Evolutionary conservation across 495 filamentous ascomycete genomes (phyloP), one percentile per base, ranked within the genome.

Genomic region (Penicillium verhagenii): DNA sequence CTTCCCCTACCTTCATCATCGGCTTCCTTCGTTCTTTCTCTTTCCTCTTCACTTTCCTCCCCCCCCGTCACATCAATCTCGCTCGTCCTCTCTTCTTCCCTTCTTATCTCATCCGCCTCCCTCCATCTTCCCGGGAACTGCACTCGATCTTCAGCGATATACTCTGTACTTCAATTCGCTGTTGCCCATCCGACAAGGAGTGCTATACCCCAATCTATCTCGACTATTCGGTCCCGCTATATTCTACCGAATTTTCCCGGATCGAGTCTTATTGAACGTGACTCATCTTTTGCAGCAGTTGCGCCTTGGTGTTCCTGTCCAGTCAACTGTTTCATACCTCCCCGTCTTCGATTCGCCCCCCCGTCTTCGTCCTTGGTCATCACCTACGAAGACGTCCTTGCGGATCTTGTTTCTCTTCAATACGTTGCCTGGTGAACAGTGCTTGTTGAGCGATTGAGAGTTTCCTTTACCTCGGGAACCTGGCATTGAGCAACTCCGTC

Each of bases 401-500:
- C 52, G 45, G 42, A 56, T 60, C 42, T 14, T 16, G 33, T 14
- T 33, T 35, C 19, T 8, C 8, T 50, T 65, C 28, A n/a, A 43
- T 53, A 66, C 53, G 29, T n/a, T 63, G 49, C 54, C 50, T 51
- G 56, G 64, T 53, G 43, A 54, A 51, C 43, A 53, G 59, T 52
- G 37, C 58, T 35, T 55, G 52, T 53, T 63, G 52, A 56, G 66
- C 64, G 56, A 64, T 60, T 61, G 67, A 63, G 68, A 66, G 67
- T 72, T 72, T 64, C 62, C 29, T 23, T 46, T 24, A 44, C 39
- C 25, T 20, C 31, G 64, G 64, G 64, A 61, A 62, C 56, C 75
- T 74, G 72, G 74, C 70, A 66, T 68, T 68, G 64, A 68, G 67
- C 68, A n/a, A 74, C 68, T 75, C 65, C 64, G 63, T 31, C 60